Evolutionary conservation across 78 protist species (phyloP).

Genomic region (Capsaspora owczarzaki): DNA sequence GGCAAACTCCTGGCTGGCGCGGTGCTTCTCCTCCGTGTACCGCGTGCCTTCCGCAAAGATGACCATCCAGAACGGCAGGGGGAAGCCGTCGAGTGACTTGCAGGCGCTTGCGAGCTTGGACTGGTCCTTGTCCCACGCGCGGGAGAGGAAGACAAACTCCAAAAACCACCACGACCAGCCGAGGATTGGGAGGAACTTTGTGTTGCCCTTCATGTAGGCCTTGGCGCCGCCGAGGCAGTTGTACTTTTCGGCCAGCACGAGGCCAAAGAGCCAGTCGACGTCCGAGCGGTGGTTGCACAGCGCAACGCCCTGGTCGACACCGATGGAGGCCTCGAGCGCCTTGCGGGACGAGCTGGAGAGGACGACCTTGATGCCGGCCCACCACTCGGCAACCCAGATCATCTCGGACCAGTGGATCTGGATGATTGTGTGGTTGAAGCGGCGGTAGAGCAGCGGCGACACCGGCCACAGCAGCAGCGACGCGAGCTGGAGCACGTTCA

Average conservation of each 20-base stretch:
- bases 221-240: not conserved
- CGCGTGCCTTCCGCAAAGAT: slow-evolving; percentile 10
- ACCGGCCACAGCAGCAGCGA: not conserved
- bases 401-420: not conserved
- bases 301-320: not conserved
- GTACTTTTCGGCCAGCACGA: not conserved
- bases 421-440: not conserved
- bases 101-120: not conserved
- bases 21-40: not conserved
- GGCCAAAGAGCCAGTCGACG: slow-evolving; percentile 30
- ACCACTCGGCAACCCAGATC: slow-evolving; percentile 16
- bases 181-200: slow-evolving; percentile 8
- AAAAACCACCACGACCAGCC: slow-evolving; percentile 12
- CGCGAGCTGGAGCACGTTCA: slow-evolving; percentile 2
- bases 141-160: not conserved
- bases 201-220: not conserved
- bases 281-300: slow-evolving; percentile 19
- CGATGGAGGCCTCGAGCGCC: not conserved
- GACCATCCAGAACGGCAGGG: not conserved
- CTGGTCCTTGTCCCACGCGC: slow-evolving; percentile 5
- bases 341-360: not conserved
- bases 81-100: not conserved
- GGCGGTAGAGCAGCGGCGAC: not conserved
- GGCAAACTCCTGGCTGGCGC: not conserved
- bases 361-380: not conserved